These are phyloP conservation scores for Platanthera zijinensis DNA, from an alignment of 106 monocot species.

Conservation along the genomic window DNA sequence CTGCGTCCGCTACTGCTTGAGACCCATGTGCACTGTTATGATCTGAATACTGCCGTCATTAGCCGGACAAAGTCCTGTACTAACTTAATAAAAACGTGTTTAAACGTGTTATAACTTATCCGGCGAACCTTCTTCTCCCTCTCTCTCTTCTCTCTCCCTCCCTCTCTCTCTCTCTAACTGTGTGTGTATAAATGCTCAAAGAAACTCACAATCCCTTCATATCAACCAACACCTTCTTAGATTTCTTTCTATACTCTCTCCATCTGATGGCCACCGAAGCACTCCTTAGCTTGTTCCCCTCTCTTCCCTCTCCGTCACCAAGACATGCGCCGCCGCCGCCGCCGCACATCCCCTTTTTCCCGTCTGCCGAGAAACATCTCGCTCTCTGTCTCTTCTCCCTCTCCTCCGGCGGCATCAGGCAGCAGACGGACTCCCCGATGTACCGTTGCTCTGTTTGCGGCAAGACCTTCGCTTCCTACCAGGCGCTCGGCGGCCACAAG, in stretches of 20 bases:
- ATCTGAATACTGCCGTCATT: no score
- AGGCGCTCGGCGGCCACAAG: slow-evolving; percentile 29
- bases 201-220: background rate
- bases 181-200: background rate
- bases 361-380: background rate
- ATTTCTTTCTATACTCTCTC: background rate
- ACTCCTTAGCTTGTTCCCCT: background rate
- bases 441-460: slow-evolving; percentile 25
- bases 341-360: background rate
- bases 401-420: background rate
- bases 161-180: background rate
- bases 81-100: no score
- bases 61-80: no score
- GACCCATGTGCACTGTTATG: no score
- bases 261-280: background rate
- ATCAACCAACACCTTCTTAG: background rate
- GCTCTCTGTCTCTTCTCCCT: background rate
- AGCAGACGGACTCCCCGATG: background rate
- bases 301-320: background rate
- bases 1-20: no score
- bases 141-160: background rate
- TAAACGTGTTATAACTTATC: background rate
- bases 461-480: slow-evolving; percentile 16
- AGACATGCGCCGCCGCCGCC: background rate
- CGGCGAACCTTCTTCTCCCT: background rate